These are phyloP conservation scores for Fragaria nilgerrensis DNA, from an alignment of 306 rosid genomes.

Conservation along the genomic window DNA sequence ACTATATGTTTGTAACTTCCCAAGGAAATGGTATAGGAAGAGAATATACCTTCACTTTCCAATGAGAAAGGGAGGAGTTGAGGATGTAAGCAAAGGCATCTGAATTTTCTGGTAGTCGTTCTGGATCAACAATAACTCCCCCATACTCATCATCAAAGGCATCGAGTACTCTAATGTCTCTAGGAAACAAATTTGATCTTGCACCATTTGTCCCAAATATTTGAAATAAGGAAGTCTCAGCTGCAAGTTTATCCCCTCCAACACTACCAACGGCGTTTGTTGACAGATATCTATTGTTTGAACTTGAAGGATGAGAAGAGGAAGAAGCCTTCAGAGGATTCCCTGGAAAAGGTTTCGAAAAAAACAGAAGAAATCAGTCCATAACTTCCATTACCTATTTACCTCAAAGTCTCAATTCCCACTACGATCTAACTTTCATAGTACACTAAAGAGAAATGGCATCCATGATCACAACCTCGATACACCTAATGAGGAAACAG, in stretches of 20 bases:
- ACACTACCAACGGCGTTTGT: slow-evolving; percentile 39
- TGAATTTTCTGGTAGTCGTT: slow-evolving; percentile 50
- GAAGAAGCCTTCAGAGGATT: slow-evolving; percentile 35
- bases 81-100: slow-evolving; percentile 50
- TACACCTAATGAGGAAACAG: not conserved
- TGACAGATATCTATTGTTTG: slow-evolving; percentile 40
- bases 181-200: slow-evolving; percentile 35
- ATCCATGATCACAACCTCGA: not conserved
- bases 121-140: slow-evolving; percentile 71
- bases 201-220: slow-evolving; percentile 58
- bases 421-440: not conserved
- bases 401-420: slow-evolving; percentile 5
- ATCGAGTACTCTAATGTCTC: slow-evolving; percentile 53
- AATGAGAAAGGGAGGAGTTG: slow-evolving; percentile 67
- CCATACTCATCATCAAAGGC: slow-evolving; percentile 88
- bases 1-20: not conserved
- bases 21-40: not conserved
- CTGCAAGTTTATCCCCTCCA: slow-evolving; percentile 37
- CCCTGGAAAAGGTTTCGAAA: slow-evolving; percentile 43
- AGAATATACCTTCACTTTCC: slow-evolving; percentile 61
- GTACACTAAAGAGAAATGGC: not conserved
- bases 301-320: slow-evolving; percentile 28
- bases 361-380: not conserved
- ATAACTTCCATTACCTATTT: not conserved
- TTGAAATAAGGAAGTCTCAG: slow-evolving; percentile 32